Conservation (phyloP, 192 early-diverging fungal genomes). For the Entophlyctis helioformis region DNA sequence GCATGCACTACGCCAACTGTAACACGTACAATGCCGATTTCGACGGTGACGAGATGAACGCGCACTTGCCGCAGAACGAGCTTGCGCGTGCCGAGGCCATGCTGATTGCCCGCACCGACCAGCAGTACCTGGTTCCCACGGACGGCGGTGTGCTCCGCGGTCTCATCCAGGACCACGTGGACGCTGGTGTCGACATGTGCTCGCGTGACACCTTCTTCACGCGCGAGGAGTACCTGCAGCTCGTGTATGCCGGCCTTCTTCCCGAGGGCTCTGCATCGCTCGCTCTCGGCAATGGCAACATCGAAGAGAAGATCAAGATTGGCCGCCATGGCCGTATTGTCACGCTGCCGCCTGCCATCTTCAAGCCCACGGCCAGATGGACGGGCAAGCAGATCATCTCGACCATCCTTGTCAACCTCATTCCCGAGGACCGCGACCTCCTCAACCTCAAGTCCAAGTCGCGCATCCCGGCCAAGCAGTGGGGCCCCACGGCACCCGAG, state of each 20-base stretch:
- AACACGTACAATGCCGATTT: constrained; percentile 5
- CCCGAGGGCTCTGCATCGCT: constrained; percentile 65
- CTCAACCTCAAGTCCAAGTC: constrained; percentile 85
- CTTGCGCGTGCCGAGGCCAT: neutral
- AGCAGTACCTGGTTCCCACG: neutral
- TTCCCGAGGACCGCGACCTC: constrained; percentile 46
- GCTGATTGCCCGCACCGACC: neutral
- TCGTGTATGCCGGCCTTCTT: constrained; percentile 71
- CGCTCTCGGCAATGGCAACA: constrained; percentile 41
- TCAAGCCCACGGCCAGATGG: constrained; percentile 70
- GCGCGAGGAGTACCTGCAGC: neutral
- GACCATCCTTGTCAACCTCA: constrained; percentile 66
- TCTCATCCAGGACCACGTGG: neutral
- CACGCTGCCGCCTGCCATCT: constrained; percentile 44
- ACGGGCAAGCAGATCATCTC: constrained; percentile 87
- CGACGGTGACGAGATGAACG: constrained; percentile 9
- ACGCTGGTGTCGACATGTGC: neutral
- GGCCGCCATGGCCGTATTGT: constrained; percentile 57
- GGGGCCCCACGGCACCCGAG: constrained; percentile 65
- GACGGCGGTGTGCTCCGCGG: neutral
- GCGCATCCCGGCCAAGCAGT: constrained; percentile 73
- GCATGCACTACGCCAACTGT: neutral
- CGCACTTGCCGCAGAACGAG: neutral
- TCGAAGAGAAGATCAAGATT: constrained; percentile 36
- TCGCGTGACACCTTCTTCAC: neutral